Evolutionary conservation across 1,284 basidiomycete genomes (phyloP), one percentile per base, ranked within the genome.

Genomic region (Sanghuangporus weigelae): DNA sequence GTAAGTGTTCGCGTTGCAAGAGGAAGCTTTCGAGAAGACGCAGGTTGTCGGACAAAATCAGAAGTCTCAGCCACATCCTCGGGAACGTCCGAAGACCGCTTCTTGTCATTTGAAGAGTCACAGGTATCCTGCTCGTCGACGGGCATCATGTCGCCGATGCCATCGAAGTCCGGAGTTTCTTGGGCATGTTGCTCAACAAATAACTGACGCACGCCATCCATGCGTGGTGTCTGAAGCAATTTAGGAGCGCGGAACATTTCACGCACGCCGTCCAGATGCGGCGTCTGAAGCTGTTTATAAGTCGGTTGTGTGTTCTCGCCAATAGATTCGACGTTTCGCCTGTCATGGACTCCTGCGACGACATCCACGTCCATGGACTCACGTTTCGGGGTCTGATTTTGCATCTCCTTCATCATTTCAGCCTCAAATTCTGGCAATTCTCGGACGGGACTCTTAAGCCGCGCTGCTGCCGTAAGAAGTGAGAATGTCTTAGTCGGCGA

Each of bases 201-300:
- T 68, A 77, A 68, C 54, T 70, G 69, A n/a, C 70, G 69, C 55
- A 77, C 65, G 16, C 77, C 76, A 23, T 74, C 72, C 71, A 79
- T 68, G 19, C 67, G 66, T 56, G 77, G 77, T 0, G 77, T 78
- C 50, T 70, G 64, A n/a, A 58, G 21, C 8, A 56, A 62, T 6
- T 49, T 57, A 35, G 58, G 57, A 44, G 36, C 55, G 7, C 68
- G 63, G 72, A 76, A 78, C 64, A 78, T 69, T 38, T 73, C 68
- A n/a, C 73, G 70, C 49, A 78, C 66, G 21, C 76, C 76, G 10
- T 67, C 65, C 39, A 77, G 68, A 1, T 69, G 67, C 3, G 76
- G 74, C 0, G 75, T 77, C 16, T 60, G 44, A 56, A 66, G 65
- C 46, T 62, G 55, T 21, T 60, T 50, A 42, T 1, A 38, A 64